These are phyloP conservation scores for Mycena floridula DNA, from an alignment of 768 basidiomycete genomes.

Conservation along the genomic window DNA sequence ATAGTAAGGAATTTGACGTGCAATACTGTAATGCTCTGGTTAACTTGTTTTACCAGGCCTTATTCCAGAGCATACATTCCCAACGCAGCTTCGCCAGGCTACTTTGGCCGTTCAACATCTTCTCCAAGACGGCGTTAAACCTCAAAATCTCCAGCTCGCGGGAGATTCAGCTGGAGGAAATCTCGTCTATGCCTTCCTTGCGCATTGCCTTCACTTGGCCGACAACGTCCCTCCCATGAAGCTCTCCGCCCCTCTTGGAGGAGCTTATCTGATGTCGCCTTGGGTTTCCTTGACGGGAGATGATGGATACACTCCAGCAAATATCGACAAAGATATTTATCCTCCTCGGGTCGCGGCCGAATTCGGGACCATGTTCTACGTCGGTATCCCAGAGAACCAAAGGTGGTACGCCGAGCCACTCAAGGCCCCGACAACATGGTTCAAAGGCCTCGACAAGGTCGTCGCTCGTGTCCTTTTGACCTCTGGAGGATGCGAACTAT, in stretches of 20 bases:
- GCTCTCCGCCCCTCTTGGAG: conserved; percentile 18
- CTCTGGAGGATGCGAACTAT: background rate
- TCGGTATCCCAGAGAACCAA: conserved; percentile 9
- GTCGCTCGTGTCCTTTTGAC: background rate
- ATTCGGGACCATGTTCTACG: conserved; percentile 13
- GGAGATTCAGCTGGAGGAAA: conserved; percentile 17
- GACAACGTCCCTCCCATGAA: conserved; percentile 8
- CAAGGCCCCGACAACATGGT: conserved; percentile 22
- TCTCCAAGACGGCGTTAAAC: conserved; percentile 9
- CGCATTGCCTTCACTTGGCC: conserved; percentile 13
- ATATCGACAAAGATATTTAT: conserved; percentile 17
- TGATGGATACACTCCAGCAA: conserved; percentile 6
- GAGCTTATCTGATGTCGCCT: conserved; percentile 29
- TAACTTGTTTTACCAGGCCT: conserved; percentile 8
- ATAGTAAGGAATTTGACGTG: conserved; percentile 3
- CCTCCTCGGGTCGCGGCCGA: conserved; percentile 6
- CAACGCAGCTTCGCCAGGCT: conserved; percentile 12
- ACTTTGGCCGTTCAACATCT: conserved; percentile 9
- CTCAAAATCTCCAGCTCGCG: conserved; percentile 9
- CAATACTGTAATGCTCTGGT: background rate
- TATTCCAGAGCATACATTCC: conserved; percentile 10
- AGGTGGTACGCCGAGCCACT: conserved; percentile 19
- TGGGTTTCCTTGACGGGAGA: conserved; percentile 16
- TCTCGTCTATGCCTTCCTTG: conserved; percentile 12
- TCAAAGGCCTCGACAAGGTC: conserved; percentile 15